Evolutionary conservation across 148 eudicot genomes (phyloP).

Genomic region (Fagopyrum esculentum): DNA sequence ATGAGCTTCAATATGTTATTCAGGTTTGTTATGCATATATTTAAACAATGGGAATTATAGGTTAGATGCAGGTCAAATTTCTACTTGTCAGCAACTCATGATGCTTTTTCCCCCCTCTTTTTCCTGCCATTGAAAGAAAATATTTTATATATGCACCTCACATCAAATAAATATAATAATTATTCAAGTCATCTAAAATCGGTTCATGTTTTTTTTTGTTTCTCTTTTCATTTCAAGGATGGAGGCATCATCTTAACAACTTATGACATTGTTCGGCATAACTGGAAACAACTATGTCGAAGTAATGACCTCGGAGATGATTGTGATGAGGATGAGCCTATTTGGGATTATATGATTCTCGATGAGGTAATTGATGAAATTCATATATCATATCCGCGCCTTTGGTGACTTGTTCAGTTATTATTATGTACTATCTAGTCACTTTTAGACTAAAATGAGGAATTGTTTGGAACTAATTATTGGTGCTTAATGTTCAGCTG

Average conservation of each 20-base stretch:
- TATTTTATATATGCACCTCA: neutral
- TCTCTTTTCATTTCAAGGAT: constrained; percentile 42
- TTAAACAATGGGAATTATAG: neutral
- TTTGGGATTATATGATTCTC: constrained; percentile 96
- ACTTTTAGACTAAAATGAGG: neutral
- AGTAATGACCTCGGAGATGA: constrained; percentile 38
- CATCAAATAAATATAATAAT: neutral
- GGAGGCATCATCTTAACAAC: constrained; percentile 89
- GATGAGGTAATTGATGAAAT: constrained; percentile 58
- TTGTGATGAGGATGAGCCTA: constrained; percentile 42
- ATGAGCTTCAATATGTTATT: constrained; percentile 83
- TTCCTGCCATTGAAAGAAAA: neutral
- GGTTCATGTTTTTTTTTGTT: neutral
- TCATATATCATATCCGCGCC: neutral
- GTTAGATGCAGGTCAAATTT: neutral
- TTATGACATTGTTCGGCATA: constrained; percentile 87
- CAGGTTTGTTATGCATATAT: constrained; percentile 41
- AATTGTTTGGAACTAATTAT: neutral
- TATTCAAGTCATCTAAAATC: neutral
- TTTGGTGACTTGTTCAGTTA: neutral
- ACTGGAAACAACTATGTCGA: constrained; percentile 57
- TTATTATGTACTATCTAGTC: neutral
- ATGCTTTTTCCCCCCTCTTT: neutral
- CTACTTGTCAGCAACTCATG: neutral
- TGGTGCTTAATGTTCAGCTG: neutral